Evolutionary conservation across 2,329 filamentous ascomycete species (phyloP).

Genomic region (Calonectria pteridis): DNA sequence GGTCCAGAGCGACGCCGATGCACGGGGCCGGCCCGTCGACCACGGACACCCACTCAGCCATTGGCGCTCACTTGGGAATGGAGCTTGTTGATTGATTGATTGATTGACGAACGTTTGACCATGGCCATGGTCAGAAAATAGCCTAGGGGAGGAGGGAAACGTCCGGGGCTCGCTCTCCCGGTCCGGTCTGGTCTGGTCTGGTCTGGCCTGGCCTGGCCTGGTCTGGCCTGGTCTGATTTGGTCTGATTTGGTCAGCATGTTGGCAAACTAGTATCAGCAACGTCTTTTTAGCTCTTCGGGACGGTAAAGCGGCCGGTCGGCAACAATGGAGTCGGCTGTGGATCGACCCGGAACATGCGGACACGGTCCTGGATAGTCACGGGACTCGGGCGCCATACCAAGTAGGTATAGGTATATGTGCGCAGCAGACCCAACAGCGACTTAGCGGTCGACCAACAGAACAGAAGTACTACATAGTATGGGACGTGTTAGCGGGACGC

Average conservation of each 20-base stretch:
- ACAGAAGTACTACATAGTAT: neutral
- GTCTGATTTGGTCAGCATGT: neutral
- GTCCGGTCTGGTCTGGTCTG: neutral
- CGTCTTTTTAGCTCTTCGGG: constrained; percentile 4
- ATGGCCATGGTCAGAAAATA: neutral
- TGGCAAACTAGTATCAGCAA: neutral
- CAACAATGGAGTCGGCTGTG: neutral
- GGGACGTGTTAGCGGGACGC: neutral
- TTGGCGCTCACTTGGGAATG: constrained; percentile 8
- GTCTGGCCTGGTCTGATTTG: neutral
- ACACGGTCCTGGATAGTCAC: neutral
- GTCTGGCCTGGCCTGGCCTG: neutral
- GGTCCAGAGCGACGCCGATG: neutral
- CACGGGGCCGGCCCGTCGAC: constrained; percentile 7
- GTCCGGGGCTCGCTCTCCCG: constrained; percentile 4
- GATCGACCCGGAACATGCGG: neutral
- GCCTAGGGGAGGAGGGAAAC: neutral
- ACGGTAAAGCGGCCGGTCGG: neutral
- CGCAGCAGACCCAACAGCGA: neutral
- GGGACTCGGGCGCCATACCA: neutral
- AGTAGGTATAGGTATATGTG: too few relatives aligned
- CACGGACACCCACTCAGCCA: constrained; percentile 14
- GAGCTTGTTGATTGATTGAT: constrained; percentile 19
- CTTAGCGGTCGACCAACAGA: neutral
- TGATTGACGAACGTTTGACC: constrained; percentile 12